Conservation (phyloP, 768 basidiomycete species). For the Tulasnella sp. region DNA sequence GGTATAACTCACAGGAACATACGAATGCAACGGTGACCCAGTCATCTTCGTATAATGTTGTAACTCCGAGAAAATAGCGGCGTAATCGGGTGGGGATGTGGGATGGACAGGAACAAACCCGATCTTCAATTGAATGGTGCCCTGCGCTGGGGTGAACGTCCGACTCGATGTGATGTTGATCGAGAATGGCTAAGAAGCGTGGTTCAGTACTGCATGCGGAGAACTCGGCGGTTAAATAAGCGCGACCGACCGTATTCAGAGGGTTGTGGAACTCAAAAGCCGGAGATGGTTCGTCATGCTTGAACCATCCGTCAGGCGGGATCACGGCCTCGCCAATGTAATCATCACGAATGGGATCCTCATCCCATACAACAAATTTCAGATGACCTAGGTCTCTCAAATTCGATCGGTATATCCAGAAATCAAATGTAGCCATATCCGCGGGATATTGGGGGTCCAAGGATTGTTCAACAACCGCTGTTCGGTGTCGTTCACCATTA, state of each 20-base stretch:
- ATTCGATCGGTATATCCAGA: conserved; percentile 74
- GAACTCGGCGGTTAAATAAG: conserved; percentile 15
- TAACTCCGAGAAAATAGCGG: conserved; percentile 61
- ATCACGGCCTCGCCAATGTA: conserved; percentile 87
- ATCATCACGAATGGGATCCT: conserved; percentile 79
- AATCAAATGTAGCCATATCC: conserved; percentile 82
- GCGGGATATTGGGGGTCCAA: conserved; percentile 62
- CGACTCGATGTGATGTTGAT: conserved; percentile 34
- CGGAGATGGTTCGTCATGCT: conserved; percentile 36
- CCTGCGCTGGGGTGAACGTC: too few species aligned
- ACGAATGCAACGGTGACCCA: conserved; percentile 57
- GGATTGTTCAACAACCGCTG: conserved; percentile 70
- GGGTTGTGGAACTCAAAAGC: conserved; percentile 56
- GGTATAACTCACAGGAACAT: conserved; percentile 61
- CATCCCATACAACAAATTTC: conserved; percentile 91
- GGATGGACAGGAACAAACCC: too few species aligned
- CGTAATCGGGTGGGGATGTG: conserved; percentile 47
- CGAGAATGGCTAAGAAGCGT: conserved; percentile 46
- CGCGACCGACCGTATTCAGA: conserved; percentile 56
- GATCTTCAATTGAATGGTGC: too few species aligned
- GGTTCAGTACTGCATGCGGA: neutral
- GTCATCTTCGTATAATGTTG: conserved; percentile 56
- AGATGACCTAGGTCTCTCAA: conserved; percentile 68
- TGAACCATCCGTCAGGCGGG: conserved; percentile 80
- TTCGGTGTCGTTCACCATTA: conserved; percentile 57